A percentile compares a stretch with the other conserved stretches of the same genome.
Evolutionary conservation across 2,329 filamentous ascomycete genomes (phyloP).

Genomic region (Fulvia fulva): DNA sequence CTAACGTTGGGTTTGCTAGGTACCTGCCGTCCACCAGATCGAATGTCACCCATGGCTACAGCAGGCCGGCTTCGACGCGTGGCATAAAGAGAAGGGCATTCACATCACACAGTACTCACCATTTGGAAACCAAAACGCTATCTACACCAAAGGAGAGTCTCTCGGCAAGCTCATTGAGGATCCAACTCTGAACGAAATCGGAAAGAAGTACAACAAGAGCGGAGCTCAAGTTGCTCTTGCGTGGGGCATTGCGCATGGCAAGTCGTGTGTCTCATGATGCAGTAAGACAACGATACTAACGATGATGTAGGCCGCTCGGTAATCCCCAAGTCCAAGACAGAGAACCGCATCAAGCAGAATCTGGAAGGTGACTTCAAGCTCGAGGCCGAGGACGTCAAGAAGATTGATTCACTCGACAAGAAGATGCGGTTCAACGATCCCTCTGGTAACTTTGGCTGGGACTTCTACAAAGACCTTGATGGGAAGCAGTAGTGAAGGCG

Average conservation of each 20-base stretch:
- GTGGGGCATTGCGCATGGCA: slow-evolving; percentile 51
- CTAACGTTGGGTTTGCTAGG: slow-evolving; percentile 9
- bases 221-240: slow-evolving; percentile 52
- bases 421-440: slow-evolving; percentile 62
- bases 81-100: slow-evolving; percentile 48
- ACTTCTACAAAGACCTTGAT: slow-evolving; percentile 48
- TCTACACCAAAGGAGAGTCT: slow-evolving; percentile 44
- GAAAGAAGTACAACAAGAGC: slow-evolving; percentile 50
- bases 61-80: slow-evolving; percentile 47
- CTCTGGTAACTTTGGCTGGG: slow-evolving; percentile 52
- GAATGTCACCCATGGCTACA: slow-evolving; percentile 54
- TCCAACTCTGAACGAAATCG: slow-evolving; percentile 47
- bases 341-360: slow-evolving; percentile 33
- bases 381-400: slow-evolving; percentile 53
- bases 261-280: background rate
- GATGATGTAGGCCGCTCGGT: slow-evolving; percentile 38
- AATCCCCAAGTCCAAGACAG: slow-evolving; percentile 51
- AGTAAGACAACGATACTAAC: background rate
- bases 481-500: slow-evolving; percentile 1
- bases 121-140: slow-evolving; percentile 52
- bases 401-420: slow-evolving; percentile 54
- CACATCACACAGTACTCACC: slow-evolving; percentile 55
- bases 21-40: slow-evolving; percentile 42
- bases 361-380: slow-evolving; percentile 55
- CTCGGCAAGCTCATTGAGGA: slow-evolving; percentile 51